A percentile compares a stretch with the other conserved stretches of the same genome.
phyloP scores from a whole-genome alignment of 441 rosid genomes.

The Hypseocharis bilobata region DNA sequence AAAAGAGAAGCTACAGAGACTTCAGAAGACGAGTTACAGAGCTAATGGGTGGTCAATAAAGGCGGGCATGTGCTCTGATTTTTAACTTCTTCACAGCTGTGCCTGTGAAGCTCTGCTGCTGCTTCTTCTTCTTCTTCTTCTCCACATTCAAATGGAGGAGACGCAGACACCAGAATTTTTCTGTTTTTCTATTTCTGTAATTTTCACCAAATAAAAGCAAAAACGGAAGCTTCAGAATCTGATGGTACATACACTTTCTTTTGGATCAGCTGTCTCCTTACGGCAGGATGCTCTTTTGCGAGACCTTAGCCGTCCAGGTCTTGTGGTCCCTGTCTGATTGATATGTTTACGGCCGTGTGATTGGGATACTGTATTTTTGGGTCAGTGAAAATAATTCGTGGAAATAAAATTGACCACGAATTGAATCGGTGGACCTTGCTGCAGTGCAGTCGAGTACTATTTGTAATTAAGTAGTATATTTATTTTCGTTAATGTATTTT shows the following conservation, averaged over 20 bases:
- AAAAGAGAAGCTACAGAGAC: too few species aligned
- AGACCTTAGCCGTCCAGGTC: neutral
- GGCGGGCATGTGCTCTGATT: neutral
- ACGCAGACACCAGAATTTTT: neutral
- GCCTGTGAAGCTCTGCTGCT: too few species aligned
- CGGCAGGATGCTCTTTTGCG: neutral
- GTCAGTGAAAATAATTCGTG: too few species aligned
- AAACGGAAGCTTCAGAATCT: constrained; percentile 1
- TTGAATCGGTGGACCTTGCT: too few species aligned
- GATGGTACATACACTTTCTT: neutral
- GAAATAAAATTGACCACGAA: too few species aligned
- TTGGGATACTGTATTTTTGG: neutral
- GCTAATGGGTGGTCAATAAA: neutral
- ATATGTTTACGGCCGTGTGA: too few species aligned
- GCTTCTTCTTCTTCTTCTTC: neutral
- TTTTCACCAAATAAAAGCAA: neutral
- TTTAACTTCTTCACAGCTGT: neutral
- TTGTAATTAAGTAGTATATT: too few species aligned
- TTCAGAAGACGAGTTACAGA: neutral
- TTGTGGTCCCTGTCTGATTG: neutral
- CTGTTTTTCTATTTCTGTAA: neutral
- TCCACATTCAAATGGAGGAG: neutral
- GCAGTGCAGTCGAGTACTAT: too few species aligned
- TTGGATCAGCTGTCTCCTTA: neutral
- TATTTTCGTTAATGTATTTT: too few species aligned